These are phyloP conservation scores for Populus euphratica DNA, from an alignment of 345 rosid species.

Conservation along the genomic window DNA sequence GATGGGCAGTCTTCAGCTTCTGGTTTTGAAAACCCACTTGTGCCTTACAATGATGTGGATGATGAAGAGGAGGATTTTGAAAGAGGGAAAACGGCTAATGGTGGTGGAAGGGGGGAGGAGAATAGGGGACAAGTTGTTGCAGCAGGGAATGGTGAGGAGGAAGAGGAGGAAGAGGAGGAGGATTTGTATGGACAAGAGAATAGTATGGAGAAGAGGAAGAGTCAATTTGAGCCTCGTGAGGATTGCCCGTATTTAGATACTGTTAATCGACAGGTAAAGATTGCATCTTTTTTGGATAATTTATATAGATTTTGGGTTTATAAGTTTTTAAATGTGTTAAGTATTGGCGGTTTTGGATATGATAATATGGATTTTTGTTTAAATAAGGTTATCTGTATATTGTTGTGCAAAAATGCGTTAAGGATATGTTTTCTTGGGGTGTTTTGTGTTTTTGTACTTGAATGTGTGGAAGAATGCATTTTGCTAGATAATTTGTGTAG, in stretches of 20 bases:
- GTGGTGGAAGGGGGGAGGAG: slow-evolving; percentile 13
- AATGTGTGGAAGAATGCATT: not conserved
- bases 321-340: not conserved
- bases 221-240: slow-evolving; percentile 68
- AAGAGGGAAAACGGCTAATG: slow-evolving; percentile 16
- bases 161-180: slow-evolving; percentile 17
- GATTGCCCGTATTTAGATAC: slow-evolving; percentile 98
- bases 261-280: slow-evolving; percentile 89
- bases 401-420: not conserved
- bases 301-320: not conserved
- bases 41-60: slow-evolving; percentile 60
- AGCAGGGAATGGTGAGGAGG: slow-evolving; percentile 35
- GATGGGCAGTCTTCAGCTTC: slow-evolving; percentile 26
- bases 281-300: not conserved
- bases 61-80: slow-evolving; percentile 63
- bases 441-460: not conserved
- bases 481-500: not conserved
- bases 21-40: slow-evolving; percentile 51
- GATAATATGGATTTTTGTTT: not conserved
- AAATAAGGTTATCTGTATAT: not conserved
- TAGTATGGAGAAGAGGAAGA: slow-evolving; percentile 30
- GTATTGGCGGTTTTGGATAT: not conserved
- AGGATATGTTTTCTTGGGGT: not conserved
- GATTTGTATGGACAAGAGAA: slow-evolving; percentile 20
- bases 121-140: not conserved